Base-by-base conservation (phyloP, 2,329 filamentous ascomycete genomes). In the Hymenoscyphus salicellus region DNA sequence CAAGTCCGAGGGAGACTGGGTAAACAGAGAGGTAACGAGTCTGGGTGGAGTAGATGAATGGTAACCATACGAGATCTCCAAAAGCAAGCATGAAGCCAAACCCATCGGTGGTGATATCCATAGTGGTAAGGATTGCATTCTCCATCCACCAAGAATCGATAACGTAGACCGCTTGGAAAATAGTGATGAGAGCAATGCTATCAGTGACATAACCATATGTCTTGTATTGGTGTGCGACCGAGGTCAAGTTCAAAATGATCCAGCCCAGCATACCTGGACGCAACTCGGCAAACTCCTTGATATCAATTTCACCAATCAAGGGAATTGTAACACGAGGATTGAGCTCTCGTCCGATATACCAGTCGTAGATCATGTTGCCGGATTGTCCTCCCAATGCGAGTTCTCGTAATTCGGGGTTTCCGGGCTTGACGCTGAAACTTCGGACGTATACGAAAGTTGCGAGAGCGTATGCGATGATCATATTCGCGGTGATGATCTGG, bases 81-180 rank as follows among this genome's bases (percentile, higher is more conserved):
- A 97, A 97, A 1, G 91, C 83, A 38, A 98, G 84, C 94, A 98
- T 98, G 80, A 92, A 92, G 61, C 94, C 94, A 71, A 98, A 97
- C 5, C 94, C 94, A 72, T 98, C 94, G 52, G 88, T 91, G 60
- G 89, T 96, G 70, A 97, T 90, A 75, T 98, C 94, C 79, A 98
- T 97, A 36, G 93, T 97, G 1, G 93, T 97, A 69, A 97, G 80
- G 67, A 97, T 90, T 1, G 92, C 90, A 0, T 91, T 84, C 77
- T 98, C 94, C 84, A 94, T 95, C 81, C 89, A 93, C 69, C 92
- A 86, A 7, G 88, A 87, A 75, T 98, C 94, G 41, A 97, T 80
- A 5, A 93, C 86, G 77, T 98, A 98, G 65, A 96, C 78, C 0
- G 85, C 82, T 78, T 98, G 94, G 65, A 93, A 89, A 17, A 84